Conservation (phyloP, 1,284 basidiomycete species). For the Apiotrichum gracile region DNA sequence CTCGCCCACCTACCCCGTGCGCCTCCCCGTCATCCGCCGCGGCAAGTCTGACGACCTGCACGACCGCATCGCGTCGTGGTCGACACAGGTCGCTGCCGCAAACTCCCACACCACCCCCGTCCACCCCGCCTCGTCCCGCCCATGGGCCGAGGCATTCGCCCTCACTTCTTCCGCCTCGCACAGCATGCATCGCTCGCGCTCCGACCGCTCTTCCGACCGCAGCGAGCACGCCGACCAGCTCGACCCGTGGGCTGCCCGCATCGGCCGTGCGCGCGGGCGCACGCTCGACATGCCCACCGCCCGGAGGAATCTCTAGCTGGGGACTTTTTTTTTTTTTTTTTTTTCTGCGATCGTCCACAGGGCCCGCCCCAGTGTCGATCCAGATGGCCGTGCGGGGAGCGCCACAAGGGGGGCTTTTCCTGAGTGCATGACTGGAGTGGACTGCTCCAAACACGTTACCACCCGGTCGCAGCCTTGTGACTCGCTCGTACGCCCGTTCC, state of each 20-base stretch:
- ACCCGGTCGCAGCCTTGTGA: too few species aligned
- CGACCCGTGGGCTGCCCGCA: constrained; percentile 2
- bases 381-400: too few species aligned
- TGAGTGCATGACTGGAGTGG: too few species aligned
- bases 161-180: background rate
- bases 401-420: too few species aligned
- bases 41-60: constrained; percentile 4
- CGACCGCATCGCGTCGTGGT: constrained; percentile 1
- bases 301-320: background rate
- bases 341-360: too few species aligned
- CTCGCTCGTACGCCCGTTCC: too few species aligned
- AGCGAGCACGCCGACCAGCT: constrained; percentile 1
- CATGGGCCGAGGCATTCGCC: background rate
- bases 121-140: background rate
- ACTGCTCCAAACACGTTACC: too few species aligned
- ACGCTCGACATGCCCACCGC: constrained; percentile 4
- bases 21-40: background rate
- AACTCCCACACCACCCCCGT: background rate
- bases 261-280: constrained; percentile 5
- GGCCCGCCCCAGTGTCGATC: too few species aligned
- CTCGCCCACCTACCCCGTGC: background rate
- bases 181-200: background rate
- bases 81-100: constrained; percentile 1
- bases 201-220: background rate
- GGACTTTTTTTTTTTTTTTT: too few species aligned